Evolutionary conservation across 768 basidiomycete species (phyloP), one percentile per base, ranked within the genome.

Genomic region (Leucocoprinus birnbaumii): DNA sequence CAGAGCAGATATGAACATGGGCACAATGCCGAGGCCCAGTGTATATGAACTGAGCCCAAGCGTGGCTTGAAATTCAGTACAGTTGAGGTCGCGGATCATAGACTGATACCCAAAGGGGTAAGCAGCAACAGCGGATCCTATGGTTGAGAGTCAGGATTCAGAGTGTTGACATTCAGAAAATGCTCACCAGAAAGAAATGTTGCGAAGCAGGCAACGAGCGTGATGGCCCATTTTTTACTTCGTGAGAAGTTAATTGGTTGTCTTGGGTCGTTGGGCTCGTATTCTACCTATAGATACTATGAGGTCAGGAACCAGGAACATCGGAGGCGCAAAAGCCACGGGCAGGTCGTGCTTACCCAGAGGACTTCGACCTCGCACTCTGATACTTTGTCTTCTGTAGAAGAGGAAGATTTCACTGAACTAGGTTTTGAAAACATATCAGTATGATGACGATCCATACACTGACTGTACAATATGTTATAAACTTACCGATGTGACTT

Each of bases 1-100:
- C 57, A 87, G 78, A 1, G 86, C 79, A 11, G 87, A 84, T 1
- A 84, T 78, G 6, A 87, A 69, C 3, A 88, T 78, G 0, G 87
- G 86, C 4, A 82, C 71, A 16, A 86, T 42, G 16, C 73, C 83
- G 57, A 86, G 87, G 3, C 85, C 85, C 5, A 87, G 64, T 0
- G 81, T 67, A 64, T 74, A 88, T 22, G 82, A 68, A 49, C 73
- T 74, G 25, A 82, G 63, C 4, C 78, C 81, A 42, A 79, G 65
- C 1, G 75, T 77, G 2, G 77, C 78, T 53, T 73, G 68, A 25
- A 80, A 73, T 10, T 63, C 53, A 3, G 77, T 73, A 48, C 76
- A 77, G 43, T 72, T 63, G 8, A 77, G 72, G 61, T 71, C 81
- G 31, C 59, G 68, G 16, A 66, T 77, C 86, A 88, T 87, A 1